phyloP scores from a whole-genome alignment of 2,329 filamentous ascomycete species.

The Pseudopyricularia cyperi region DNA sequence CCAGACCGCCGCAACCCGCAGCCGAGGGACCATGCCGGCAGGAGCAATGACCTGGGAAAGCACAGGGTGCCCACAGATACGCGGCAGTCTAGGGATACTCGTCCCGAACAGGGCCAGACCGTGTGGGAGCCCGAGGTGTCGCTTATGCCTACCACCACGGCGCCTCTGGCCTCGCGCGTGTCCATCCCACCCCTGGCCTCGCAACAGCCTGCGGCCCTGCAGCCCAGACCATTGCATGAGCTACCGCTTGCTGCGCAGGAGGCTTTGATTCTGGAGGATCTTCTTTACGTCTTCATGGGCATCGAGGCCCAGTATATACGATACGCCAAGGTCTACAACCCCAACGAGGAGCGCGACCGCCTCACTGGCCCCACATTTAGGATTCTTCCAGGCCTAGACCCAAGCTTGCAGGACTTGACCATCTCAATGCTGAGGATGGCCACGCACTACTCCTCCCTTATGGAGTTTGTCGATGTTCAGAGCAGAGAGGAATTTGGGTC shows the following conservation, averaged over 20 bases:
- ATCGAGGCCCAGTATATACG: constrained; percentile 97
- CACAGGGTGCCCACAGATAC: constrained; percentile 19
- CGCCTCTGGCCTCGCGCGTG: constrained; percentile 54
- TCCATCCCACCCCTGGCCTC: constrained; percentile 56
- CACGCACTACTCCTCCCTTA: constrained; percentile 81
- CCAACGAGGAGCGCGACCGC: constrained; percentile 72
- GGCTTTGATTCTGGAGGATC: constrained; percentile 72
- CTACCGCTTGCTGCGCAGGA: constrained; percentile 75
- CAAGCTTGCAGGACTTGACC: constrained; percentile 78
- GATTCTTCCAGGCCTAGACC: constrained; percentile 73
- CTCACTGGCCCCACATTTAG: constrained; percentile 71
- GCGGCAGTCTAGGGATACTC: constrained; percentile 19
- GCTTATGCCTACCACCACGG: constrained; percentile 52
- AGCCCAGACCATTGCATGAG: constrained; percentile 54
- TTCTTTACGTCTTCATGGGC: constrained; percentile 94
- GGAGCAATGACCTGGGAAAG: constrained; percentile 19
- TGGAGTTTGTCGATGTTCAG: constrained; percentile 88
- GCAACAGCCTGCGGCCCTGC: constrained; percentile 54
- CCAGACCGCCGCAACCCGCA: constrained; percentile 31
- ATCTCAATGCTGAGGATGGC: constrained; percentile 87
- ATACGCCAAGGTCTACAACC: constrained; percentile 72
- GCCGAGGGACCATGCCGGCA: constrained; percentile 21
- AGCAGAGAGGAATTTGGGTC: constrained; percentile 86
- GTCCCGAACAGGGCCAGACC: constrained; percentile 18
- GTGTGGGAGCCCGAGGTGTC: constrained; percentile 72